Base-by-base conservation (phyloP, 1,284 basidiomycete species). In the Wolfiporia cocos region DNA sequence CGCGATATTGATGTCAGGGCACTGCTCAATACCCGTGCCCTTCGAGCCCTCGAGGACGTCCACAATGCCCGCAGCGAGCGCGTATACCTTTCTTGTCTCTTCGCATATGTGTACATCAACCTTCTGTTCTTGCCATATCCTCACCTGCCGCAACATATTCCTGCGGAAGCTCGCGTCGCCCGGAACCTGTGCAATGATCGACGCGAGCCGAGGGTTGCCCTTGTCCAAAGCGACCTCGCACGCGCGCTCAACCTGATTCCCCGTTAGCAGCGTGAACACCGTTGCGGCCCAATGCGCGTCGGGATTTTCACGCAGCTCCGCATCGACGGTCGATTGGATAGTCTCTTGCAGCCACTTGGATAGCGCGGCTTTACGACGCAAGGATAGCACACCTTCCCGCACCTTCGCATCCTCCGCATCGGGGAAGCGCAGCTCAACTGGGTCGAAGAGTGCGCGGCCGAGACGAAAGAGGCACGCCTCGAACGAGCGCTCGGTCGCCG, bases 401-500 rank as follows among this genome's bases (percentile, higher is more conserved):
- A 85, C 68, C 41, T 84, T 77, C 0, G 73, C 67, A 0, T 80
- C 69, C 22, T 78, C 71, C 2, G 73, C 67, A n/a, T 64, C 63
- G 7, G 67, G 65, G 0, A 86, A 62, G 7, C 76, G 76, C n/a
- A 91, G 69, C 32, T 80, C 71, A 24, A 95, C 70, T 22, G 78
- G 73, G 64, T 99, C 96, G 57, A 98, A 99, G 0, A 99, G 72
- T 0, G 92, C 91, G n/a, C 78, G 76, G 5, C 92, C 92, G 0
- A 99, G 77, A 19, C 86, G 81, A 72, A 94, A 98, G 20, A 97
- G 61, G 11, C 75, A 77, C 1, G 92, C 86, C 56, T 90, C 86
- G 51, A 81, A 79, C 0, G 86, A 81, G 14, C 74, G 72, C 55
- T 95, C 88, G 31, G 78, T 78, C 18, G 78, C 57, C 9, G 86